Evolutionary conservation across 176 grass and related monocot species (phyloP).

Genomic region (Oryza coarctata): DNA sequence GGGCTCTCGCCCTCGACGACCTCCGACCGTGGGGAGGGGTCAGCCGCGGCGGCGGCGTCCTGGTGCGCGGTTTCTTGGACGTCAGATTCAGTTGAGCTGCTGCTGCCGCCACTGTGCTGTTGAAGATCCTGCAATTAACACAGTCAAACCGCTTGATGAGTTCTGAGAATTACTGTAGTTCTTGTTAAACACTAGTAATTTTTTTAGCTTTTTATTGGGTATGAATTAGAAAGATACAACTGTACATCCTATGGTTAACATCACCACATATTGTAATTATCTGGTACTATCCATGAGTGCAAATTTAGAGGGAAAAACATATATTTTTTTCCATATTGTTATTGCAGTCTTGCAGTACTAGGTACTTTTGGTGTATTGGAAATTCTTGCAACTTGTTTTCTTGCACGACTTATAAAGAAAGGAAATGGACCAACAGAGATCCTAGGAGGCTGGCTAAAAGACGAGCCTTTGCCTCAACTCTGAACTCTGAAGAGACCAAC

Average conservation of each 20-base stretch:
- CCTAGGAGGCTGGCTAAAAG: not conserved
- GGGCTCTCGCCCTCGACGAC: constrained; percentile 40
- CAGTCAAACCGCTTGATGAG: not conserved
- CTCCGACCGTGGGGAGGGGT: constrained; percentile 32
- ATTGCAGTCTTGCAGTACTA: not conserved
- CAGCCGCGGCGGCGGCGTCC: not conserved
- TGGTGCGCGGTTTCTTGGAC: not conserved
- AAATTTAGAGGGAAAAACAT: not conserved
- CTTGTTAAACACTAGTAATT: not conserved
- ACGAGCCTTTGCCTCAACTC: not conserved
- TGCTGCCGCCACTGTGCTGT: not conserved
- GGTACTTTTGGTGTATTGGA: not conserved
- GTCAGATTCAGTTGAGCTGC: constrained; percentile 14
- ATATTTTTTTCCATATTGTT: not conserved
- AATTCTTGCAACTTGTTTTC: not conserved
- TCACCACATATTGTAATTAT: not conserved
- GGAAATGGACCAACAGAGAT: not conserved
- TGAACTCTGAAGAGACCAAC: not conserved
- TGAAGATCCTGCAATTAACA: constrained; percentile 32
- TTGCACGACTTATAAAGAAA: not conserved
- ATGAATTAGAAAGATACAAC: not conserved
- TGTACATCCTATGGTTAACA: not conserved
- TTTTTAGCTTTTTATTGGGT: not conserved
- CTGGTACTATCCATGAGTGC: not conserved
- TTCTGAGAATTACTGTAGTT: not conserved